Conservation (phyloP, 2,329 filamentous ascomycete genomes). For the Pseudopyrenochaeta lycopersici region DNA sequence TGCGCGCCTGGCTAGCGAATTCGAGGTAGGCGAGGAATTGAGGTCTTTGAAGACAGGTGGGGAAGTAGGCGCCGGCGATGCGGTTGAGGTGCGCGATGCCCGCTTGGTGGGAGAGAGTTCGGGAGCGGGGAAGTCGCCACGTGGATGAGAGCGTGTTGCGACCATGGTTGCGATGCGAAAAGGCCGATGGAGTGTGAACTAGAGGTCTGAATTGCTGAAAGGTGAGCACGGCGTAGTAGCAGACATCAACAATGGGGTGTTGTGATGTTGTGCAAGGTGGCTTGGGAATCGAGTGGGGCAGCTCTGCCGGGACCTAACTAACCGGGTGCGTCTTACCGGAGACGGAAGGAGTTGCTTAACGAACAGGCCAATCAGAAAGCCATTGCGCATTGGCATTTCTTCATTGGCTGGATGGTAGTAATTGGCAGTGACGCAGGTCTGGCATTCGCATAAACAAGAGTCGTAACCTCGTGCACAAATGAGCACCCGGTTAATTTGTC, state of each 20-base stretch:
- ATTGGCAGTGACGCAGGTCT: too few relatives aligned
- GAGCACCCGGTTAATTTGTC: too few relatives aligned
- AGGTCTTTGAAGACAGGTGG: slow-evolving; percentile 21
- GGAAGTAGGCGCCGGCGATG: slow-evolving; percentile 37
- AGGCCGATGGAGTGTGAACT: neutral
- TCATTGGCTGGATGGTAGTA: neutral
- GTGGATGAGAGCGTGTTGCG: slow-evolving; percentile 50
- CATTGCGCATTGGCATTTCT: too few relatives aligned
- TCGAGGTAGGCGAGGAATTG: slow-evolving; percentile 24
- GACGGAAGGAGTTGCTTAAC: neutral
- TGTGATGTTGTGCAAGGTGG: slow-evolving; percentile 1
- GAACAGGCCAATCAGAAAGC: neutral
- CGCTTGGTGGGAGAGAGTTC: slow-evolving; percentile 49
- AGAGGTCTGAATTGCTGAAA: neutral
- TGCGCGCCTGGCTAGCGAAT: slow-evolving; percentile 34
- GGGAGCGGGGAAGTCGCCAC: slow-evolving; percentile 44
- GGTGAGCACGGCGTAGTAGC: neutral
- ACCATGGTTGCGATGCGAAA: slow-evolving; percentile 40
- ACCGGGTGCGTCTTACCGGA: neutral
- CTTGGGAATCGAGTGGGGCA: neutral
- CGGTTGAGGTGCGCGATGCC: slow-evolving; percentile 42
- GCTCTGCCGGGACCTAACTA: neutral
- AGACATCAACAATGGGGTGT: neutral
- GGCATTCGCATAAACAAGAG: too few relatives aligned
- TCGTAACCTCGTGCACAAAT: too few relatives aligned